phyloP scores from a whole-genome alignment of 2,329 filamentous ascomycete species.

The Tolypocladium ophioglossoides region DNA sequence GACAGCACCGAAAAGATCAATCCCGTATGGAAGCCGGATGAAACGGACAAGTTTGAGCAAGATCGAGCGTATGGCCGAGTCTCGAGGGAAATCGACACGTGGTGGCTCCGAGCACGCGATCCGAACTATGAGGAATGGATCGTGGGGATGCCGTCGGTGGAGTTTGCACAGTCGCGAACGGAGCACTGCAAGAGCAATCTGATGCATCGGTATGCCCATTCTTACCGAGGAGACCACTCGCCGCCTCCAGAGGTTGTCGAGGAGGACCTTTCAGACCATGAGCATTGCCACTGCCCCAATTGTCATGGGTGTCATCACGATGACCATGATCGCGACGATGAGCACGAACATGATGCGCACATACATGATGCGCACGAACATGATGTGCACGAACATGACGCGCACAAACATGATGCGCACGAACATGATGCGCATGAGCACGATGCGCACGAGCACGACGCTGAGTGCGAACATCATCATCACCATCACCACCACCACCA shows the following conservation, averaged over 20 bases:
- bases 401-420: conserved; percentile 20
- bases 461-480: conserved; percentile 14
- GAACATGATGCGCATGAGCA: conserved; percentile 33
- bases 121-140: conserved; percentile 50
- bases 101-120: conserved; percentile 52
- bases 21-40: conserved; percentile 39
- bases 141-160: conserved; percentile 48
- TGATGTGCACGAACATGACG: no score
- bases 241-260: conserved; percentile 23
- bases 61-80: conserved; percentile 49
- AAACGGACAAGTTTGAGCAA: conserved; percentile 46
- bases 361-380: no score
- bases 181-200: conserved; percentile 50
- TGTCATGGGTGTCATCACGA: conserved; percentile 15
- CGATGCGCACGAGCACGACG: conserved; percentile 17
- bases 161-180: conserved; percentile 45
- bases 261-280: conserved; percentile 26
- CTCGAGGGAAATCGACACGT: conserved; percentile 53
- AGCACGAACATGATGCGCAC: conserved; percentile 14
- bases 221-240: conserved; percentile 31
- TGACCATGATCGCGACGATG: conserved; percentile 11
- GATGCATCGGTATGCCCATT: conserved; percentile 41
- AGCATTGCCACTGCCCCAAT: conserved; percentile 23
- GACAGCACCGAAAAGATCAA: conserved; percentile 32
- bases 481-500: conserved; percentile 18